phyloP scores from a whole-genome alignment of 2,329 filamentous ascomycete species.

The Fonsecaea pedrosoi region DNA sequence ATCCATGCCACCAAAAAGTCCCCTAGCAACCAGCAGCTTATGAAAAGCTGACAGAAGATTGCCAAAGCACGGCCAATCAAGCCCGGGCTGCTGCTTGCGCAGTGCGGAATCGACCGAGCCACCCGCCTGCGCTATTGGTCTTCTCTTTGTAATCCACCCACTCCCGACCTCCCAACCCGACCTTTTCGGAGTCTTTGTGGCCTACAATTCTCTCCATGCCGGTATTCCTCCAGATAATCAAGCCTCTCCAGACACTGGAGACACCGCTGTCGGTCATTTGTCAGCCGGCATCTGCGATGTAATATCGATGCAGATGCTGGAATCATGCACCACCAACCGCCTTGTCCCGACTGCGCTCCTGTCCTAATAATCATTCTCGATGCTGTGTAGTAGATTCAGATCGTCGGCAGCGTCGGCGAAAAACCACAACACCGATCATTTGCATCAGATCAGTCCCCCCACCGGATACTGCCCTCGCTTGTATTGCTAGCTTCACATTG shows the following conservation, averaged over 20 bases:
- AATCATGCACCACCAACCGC: not conserved
- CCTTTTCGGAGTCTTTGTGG: not conserved
- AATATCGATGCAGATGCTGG: not conserved
- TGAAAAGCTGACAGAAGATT: constrained; percentile 36
- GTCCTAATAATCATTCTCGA: not conserved
- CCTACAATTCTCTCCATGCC: not conserved
- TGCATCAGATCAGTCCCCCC: not conserved
- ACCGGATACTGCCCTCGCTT: constrained; percentile 10
- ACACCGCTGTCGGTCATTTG: not conserved
- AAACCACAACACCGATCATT: constrained; percentile 2
- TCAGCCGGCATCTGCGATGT: not conserved
- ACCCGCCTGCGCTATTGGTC: not conserved
- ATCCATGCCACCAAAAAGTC: not conserved
- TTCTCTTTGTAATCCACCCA: constrained; percentile 28
- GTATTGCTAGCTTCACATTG: constrained; percentile 5
- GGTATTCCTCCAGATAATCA: not conserved
- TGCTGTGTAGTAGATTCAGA: not conserved
- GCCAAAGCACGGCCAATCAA: constrained; percentile 27
- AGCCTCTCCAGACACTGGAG: not conserved
- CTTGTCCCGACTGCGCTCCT: not conserved
- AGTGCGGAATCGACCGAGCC: constrained; percentile 25
- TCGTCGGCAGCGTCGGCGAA: constrained; percentile 8
- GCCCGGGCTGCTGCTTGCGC: not conserved
- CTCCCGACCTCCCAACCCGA: not conserved
- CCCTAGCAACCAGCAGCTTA: constrained; percentile 20